Evolutionary conservation across 192 early-diverging fungal species (phyloP), one percentile per base, ranked within the genome.

Genomic region (Coemansia sp.): DNA sequence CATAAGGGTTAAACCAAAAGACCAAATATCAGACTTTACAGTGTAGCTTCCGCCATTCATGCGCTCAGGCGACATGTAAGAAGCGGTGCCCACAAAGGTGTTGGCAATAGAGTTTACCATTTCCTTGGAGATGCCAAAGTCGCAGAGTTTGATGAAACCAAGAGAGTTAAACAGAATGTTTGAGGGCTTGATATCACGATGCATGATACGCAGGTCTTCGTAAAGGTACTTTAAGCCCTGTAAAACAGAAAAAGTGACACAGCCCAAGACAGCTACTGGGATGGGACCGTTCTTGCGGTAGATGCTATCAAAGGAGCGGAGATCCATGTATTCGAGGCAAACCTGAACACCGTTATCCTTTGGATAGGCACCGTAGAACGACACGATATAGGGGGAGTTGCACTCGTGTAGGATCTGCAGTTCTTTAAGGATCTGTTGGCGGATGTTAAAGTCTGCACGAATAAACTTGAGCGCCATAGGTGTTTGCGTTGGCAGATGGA

Each of bases 311-410:
- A 99, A 80, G 7, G 95, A 91, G 17, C 92, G 86, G 23, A 90
- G 78, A 64, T 95, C 89, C 93, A 98, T 96, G 66, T 85, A 97
- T 78, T 98, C 97, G 89, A 99, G 90, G 72, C 94, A 97, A 56
- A 97, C 90, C 18, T 85, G 89, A 50, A 99, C 85, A 29, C 83
- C 85, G 28, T 80, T 81, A 24, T 90, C 89, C 49, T 81, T 84
- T 51, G 87, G 78, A 57, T 92, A 99, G 11, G 97, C 93, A 28
- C 97, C 97, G 59, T 95, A 99, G 63, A 93, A 99, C 26, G 87
- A 87, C 25, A 99, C 93, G 58, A 98, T 98, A 59, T 96, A 90
- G 50, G 86, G 85, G 27, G 89, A 91, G 58, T 90, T 90, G 73
- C 94, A 98, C 54, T 93, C 91, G 65, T 95, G 91, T 67, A 98